phyloP scores from a whole-genome alignment of 176 grass and related monocot species.

The Oryza nivara region DNA sequence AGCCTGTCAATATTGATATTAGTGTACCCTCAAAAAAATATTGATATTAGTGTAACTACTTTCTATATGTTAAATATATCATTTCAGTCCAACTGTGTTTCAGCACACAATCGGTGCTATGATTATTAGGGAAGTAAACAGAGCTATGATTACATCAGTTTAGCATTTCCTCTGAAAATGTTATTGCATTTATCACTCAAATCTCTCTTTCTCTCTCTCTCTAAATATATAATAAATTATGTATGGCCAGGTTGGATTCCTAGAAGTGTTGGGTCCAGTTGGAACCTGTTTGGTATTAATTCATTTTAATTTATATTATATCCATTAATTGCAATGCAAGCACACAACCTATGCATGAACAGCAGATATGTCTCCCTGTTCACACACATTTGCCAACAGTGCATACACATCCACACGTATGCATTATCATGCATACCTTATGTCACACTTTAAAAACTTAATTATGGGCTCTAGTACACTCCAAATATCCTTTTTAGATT shows the following conservation, averaged over 20 bases:
- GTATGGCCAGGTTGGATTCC: neutral
- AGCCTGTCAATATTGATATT: neutral
- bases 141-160: neutral
- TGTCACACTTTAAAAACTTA: constrained; percentile 40
- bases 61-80: neutral
- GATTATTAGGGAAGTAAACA: neutral
- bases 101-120: neutral
- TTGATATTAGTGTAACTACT: neutral
- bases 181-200: neutral
- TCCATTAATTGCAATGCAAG: neutral
- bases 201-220: neutral
- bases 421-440: constrained; percentile 10
- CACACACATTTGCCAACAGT: constrained; percentile 36
- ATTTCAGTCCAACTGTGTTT: neutral
- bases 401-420: constrained; percentile 27
- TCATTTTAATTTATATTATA: neutral
- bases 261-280: neutral
- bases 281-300: neutral
- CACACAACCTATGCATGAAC: neutral
- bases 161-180: neutral
- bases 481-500: constrained; percentile 31
- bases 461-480: neutral
- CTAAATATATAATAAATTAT: neutral
- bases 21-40: neutral
- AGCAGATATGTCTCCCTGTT: neutral